phyloP scores from a whole-genome alignment of 2,329 filamentous ascomycete genomes.

The Sporothrix brasiliensis region DNA sequence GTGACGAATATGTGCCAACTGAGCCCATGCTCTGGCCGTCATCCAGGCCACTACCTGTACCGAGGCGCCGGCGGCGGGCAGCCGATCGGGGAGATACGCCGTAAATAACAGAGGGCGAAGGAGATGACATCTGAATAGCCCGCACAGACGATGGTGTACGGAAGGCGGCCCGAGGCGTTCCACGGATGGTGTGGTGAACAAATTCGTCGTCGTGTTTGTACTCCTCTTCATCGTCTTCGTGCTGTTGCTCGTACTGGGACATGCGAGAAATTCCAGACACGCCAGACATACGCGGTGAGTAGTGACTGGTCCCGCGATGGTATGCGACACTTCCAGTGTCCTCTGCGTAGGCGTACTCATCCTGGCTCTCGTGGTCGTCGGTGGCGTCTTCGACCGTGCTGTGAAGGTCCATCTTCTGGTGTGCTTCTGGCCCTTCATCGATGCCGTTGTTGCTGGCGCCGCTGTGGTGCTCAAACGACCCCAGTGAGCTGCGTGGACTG shows the following conservation, averaged over 20 bases:
- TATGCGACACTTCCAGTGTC: conserved; percentile 38
- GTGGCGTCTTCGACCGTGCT: conserved; percentile 23
- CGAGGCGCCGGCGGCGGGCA: conserved; percentile 46
- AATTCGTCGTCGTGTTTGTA: conserved; percentile 49
- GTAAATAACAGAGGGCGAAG: conserved; percentile 56
- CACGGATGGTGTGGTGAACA: conserved; percentile 56
- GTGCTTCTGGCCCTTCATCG: not conserved
- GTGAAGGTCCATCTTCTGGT: conserved; percentile 31
- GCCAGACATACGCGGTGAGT: conserved; percentile 48
- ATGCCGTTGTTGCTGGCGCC: conserved; percentile 34
- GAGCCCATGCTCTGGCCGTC: conserved; percentile 27
- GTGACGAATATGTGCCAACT: conserved; percentile 20
- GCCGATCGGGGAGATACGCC: conserved; percentile 57
- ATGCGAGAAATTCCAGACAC: conserved; percentile 57
- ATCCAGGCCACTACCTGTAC: conserved; percentile 20
- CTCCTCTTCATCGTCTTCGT: conserved; percentile 48
- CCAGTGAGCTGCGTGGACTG: conserved; percentile 60
- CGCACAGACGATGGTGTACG: conserved; percentile 70
- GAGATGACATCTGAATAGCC: conserved; percentile 72
- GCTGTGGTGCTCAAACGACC: conserved; percentile 48
- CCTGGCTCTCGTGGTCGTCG: conserved; percentile 27
- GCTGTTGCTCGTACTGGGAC: conserved; percentile 54
- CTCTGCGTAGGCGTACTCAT: conserved; percentile 31
- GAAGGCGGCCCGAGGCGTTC: conserved; percentile 65
- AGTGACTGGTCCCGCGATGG: conserved; percentile 4